phyloP scores from a whole-genome alignment of 2,329 filamentous ascomycete species.

The Graphilbum sp. region DNA sequence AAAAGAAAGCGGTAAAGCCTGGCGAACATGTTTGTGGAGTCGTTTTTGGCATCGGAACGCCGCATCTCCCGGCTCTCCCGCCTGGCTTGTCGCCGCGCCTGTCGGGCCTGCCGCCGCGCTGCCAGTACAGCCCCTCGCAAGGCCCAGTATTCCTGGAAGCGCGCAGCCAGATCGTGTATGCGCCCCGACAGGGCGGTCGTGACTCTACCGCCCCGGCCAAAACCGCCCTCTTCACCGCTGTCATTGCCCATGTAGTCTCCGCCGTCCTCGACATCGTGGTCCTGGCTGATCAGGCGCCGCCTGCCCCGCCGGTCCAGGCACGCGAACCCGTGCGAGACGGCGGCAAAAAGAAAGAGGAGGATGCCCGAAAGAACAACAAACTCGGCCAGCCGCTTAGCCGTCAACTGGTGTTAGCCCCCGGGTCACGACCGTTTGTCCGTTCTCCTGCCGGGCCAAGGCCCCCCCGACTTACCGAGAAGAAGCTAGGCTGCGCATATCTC shows the following conservation, averaged over 20 bases:
- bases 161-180: not conserved
- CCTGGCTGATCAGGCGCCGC: too few relatives aligned
- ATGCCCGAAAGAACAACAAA: not conserved
- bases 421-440: too few relatives aligned
- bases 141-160: slow-evolving; percentile 11
- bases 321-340: not conserved
- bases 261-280: too few relatives aligned
- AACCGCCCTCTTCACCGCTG: too few relatives aligned
- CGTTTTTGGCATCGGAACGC: too few relatives aligned
- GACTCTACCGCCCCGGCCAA: not conserved
- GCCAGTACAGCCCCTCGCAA: slow-evolving; percentile 13
- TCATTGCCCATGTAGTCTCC: too few relatives aligned
- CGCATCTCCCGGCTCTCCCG: too few relatives aligned
- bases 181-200: not conserved
- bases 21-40: slow-evolving; percentile 17
- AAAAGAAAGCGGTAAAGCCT: slow-evolving; percentile 6
- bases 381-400: not conserved
- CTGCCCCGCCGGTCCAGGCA: not conserved
- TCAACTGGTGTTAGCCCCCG: not conserved
- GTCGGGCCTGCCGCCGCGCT: slow-evolving; percentile 6
- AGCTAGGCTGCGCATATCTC: too few relatives aligned
- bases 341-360: not conserved
- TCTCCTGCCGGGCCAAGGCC: too few relatives aligned
- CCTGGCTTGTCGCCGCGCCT: too few relatives aligned
- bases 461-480: too few relatives aligned